A percentile compares a stretch with the other conserved stretches of the same genome.
phyloP scores from a whole-genome alignment of 148 eudicot genomes.

The Suaeda aralocaspica region DNA sequence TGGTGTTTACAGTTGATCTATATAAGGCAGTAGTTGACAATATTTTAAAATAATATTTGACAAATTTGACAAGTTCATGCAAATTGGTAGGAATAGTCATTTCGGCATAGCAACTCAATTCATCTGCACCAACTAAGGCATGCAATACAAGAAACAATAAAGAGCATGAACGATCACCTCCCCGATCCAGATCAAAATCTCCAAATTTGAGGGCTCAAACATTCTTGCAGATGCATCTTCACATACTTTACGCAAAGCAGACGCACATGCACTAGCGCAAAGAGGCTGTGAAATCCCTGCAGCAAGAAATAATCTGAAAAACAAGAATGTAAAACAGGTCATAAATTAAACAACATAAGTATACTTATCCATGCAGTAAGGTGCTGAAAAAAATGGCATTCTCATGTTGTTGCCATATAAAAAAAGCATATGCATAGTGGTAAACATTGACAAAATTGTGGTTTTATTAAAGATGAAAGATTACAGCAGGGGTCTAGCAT shows the following conservation, averaged over 20 bases:
- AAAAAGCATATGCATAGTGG: not conserved
- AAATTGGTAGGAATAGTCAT: no score
- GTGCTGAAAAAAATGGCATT: no score
- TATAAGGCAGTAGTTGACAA: no score
- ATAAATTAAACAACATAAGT: slow-evolving; percentile 3
- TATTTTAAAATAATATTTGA: no score
- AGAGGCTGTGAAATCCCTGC: slow-evolving; percentile 69
- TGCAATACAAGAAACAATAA: not conserved
- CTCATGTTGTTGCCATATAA: not conserved
- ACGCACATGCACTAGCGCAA: slow-evolving; percentile 81
- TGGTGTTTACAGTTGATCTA: no score
- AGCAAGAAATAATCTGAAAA: slow-evolving; percentile 86
- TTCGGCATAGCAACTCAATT: not conserved
- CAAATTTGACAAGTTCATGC: no score
- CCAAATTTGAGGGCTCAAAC: slow-evolving; percentile 69
- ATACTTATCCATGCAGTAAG: no score
- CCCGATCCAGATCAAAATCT: slow-evolving; percentile 85
- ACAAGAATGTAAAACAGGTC: slow-evolving; percentile 29
- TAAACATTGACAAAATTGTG: slow-evolving; percentile 1
- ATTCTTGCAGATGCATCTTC: slow-evolving; percentile 71
- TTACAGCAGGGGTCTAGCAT: slow-evolving; percentile 78
- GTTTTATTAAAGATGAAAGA: slow-evolving; percentile 22
- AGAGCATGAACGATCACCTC: slow-evolving; percentile 51
- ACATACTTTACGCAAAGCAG: slow-evolving; percentile 84
- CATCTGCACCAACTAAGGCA: slow-evolving; percentile 1